Conservation (phyloP, 2,329 filamentous ascomycete genomes). For the Metarhizium brunneum region DNA sequence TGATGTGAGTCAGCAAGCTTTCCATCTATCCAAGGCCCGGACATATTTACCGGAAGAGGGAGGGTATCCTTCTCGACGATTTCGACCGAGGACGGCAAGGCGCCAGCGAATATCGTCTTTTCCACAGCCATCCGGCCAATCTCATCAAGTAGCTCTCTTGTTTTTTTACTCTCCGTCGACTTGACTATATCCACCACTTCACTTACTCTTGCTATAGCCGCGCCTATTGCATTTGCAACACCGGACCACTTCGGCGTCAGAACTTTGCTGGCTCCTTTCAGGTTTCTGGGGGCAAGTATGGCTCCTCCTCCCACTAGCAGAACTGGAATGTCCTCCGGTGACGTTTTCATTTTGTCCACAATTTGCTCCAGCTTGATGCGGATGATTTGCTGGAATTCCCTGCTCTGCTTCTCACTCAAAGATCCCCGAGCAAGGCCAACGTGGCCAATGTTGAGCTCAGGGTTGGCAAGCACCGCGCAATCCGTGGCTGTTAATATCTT, state of each 20-base stretch:
- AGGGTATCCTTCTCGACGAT: not conserved
- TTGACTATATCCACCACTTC: constrained; percentile 42
- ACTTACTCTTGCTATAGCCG: constrained; percentile 51
- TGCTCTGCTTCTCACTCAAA: not conserved
- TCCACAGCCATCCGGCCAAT: too few relatives aligned
- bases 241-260: constrained; percentile 47
- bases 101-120: not conserved
- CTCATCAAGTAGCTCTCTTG: too few relatives aligned
- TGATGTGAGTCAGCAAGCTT: not conserved
- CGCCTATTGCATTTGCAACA: constrained; percentile 57
- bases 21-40: not conserved
- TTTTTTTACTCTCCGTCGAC: constrained; percentile 29
- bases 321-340: constrained; percentile 48
- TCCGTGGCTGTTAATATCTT: too few relatives aligned
- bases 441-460: not conserved
- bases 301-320: constrained; percentile 52
- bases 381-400: too few relatives aligned
- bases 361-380: constrained; percentile 42
- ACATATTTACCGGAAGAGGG: not conserved
- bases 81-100: not conserved
- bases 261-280: constrained; percentile 46
- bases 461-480: too few relatives aligned
- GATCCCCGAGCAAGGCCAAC: not conserved
- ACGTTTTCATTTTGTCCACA: constrained; percentile 55
- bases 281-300: constrained; percentile 27